phyloP scores from a whole-genome alignment of 148 eudicot species.

The Heliamphora exappendiculata region DNA sequence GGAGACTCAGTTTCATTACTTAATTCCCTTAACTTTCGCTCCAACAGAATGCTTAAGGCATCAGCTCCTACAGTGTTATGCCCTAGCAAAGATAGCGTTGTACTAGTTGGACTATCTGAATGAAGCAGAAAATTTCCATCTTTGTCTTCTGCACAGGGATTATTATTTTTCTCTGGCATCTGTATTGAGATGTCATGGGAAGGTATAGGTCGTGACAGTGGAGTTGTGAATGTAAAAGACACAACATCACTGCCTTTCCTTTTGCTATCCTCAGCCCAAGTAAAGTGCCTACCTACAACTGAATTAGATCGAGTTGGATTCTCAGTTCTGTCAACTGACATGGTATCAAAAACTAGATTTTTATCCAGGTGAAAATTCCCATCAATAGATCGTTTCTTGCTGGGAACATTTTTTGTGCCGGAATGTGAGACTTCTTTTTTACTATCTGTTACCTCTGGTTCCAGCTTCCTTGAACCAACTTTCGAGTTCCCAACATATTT shows the following conservation, averaged over 20 bases:
- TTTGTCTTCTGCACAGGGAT: constrained; percentile 25
- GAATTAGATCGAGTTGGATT: not conserved
- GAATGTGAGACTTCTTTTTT: constrained; percentile 40
- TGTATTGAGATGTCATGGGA: constrained; percentile 29
- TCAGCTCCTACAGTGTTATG: constrained; percentile 52
- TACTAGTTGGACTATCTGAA: constrained; percentile 33
- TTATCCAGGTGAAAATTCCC: constrained; percentile 34
- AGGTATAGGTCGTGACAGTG: constrained; percentile 46
- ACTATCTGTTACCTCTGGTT: constrained; percentile 38
- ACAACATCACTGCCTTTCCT: constrained; percentile 73
- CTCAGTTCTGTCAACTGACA: no score
- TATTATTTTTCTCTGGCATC: constrained; percentile 19
- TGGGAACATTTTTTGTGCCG: constrained; percentile 36
- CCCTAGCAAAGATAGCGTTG: constrained; percentile 40
- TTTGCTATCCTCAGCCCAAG: constrained; percentile 49
- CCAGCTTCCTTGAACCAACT: constrained; percentile 52
- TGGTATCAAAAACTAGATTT: no score
- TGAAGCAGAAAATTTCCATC: constrained; percentile 27
- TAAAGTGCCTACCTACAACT: constrained; percentile 29
- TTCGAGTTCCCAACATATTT: constrained; percentile 35
- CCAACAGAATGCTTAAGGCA: constrained; percentile 64
- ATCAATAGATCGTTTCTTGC: constrained; percentile 68
- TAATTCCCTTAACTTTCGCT: constrained; percentile 72
- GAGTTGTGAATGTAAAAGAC: constrained; percentile 91
- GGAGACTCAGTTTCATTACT: constrained; percentile 42